Conservation (phyloP, 441 rosid genomes). For the Bruguiera hainesii region DNA sequence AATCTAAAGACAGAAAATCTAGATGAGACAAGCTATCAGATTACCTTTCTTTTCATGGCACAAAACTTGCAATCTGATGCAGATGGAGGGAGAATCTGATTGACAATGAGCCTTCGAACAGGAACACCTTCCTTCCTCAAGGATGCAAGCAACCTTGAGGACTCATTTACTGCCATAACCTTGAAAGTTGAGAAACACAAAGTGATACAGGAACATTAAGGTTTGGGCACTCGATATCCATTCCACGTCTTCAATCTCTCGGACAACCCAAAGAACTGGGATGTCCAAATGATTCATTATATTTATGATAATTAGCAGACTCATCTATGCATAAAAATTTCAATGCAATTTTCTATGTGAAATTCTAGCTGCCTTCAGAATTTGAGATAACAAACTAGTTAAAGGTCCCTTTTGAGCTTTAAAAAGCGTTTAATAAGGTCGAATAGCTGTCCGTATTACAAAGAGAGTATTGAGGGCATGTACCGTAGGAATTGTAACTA, state of each 20-base stretch:
- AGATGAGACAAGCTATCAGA: background rate
- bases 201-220: constrained; percentile 9
- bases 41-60: constrained; percentile 59
- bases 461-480: constrained; percentile 3
- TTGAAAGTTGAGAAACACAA: constrained; percentile 19
- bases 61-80: constrained; percentile 69
- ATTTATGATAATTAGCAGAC: background rate
- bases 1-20: too few species aligned
- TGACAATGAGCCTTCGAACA: constrained; percentile 57
- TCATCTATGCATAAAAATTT: too few species aligned
- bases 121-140: constrained; percentile 66
- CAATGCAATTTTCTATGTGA: too few species aligned
- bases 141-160: constrained; percentile 65
- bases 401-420: background rate
- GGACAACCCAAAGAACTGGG: background rate
- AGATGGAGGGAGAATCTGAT: constrained; percentile 62
- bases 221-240: background rate
- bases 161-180: constrained; percentile 77
- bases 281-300: background rate
- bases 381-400: too few species aligned
- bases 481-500: constrained; percentile 84
- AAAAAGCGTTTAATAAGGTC: background rate
- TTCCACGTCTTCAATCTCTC: background rate
- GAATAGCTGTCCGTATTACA: constrained; percentile 1
- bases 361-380: too few species aligned